These are phyloP conservation scores for Cytospora chrysosperma DNA, from an alignment of 2,329 filamentous ascomycete genomes.

Conservation along the genomic window DNA sequence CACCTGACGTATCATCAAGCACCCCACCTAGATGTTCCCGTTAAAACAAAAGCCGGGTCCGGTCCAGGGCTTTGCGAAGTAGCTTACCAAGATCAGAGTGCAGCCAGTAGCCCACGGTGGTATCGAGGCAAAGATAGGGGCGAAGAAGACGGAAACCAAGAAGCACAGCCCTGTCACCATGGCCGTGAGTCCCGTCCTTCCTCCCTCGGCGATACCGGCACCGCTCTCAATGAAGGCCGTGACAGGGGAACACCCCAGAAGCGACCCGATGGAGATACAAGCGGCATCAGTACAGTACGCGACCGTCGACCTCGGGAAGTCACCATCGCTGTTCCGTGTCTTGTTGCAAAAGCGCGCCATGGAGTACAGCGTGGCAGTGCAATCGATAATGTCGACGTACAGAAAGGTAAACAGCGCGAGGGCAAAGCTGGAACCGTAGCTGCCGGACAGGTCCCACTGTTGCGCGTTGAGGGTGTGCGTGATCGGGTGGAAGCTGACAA, in stretches of 20 bases:
- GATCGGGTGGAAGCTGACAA: slow-evolving; percentile 72
- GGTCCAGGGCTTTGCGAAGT: neutral
- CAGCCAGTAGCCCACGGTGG: slow-evolving; percentile 87
- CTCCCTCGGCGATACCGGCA: slow-evolving; percentile 84
- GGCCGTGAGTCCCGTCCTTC: slow-evolving; percentile 79
- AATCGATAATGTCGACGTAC: slow-evolving; percentile 78
- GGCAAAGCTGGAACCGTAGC: slow-evolving; percentile 60
- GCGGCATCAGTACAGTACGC: slow-evolving; percentile 73
- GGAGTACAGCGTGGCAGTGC: slow-evolving; percentile 75
- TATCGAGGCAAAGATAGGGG: slow-evolving; percentile 85
- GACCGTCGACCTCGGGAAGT: slow-evolving; percentile 81
- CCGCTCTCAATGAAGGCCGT: slow-evolving; percentile 89
- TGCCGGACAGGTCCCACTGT: slow-evolving; percentile 61
- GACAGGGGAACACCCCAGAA: slow-evolving; percentile 77
- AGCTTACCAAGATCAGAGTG: slow-evolving; percentile 66
- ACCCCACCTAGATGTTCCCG: slow-evolving; percentile 51
- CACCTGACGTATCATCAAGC: slow-evolving; percentile 75
- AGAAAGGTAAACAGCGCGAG: slow-evolving; percentile 75
- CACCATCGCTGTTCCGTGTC: slow-evolving; percentile 57
- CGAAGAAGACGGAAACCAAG: slow-evolving; percentile 85
- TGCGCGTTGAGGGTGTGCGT: slow-evolving; percentile 60
- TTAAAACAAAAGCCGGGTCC: neutral
- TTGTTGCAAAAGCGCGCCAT: slow-evolving; percentile 71
- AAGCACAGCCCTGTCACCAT: slow-evolving; percentile 79
- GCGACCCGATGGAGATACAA: slow-evolving; percentile 69